Evolutionary conservation across 2,329 filamentous ascomycete genomes (phyloP).

Genomic region (Penicillium palitans): DNA sequence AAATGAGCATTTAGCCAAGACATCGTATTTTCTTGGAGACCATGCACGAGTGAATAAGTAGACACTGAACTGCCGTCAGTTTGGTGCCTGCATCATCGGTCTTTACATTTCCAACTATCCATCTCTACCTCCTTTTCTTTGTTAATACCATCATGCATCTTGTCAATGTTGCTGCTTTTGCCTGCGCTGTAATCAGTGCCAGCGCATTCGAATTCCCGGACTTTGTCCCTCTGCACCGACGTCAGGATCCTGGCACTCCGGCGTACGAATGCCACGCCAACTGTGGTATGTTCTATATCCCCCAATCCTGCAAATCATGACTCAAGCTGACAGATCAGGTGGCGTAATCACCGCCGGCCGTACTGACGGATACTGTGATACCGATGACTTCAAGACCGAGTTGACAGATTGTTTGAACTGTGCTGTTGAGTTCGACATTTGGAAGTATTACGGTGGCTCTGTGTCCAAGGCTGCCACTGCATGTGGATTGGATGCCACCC

Average conservation of each 20-base stretch:
- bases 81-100: background rate
- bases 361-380: background rate
- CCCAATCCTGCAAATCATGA: background rate
- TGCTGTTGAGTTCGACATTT: slow-evolving; percentile 47
- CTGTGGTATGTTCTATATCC: slow-evolving; percentile 30
- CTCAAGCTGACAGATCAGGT: background rate
- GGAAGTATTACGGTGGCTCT: slow-evolving; percentile 46
- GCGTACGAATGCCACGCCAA: slow-evolving; percentile 39
- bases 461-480: slow-evolving; percentile 40
- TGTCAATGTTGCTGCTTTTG: slow-evolving; percentile 1
- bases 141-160: background rate
- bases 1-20: background rate
- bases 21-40: background rate
- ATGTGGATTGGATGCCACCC: slow-evolving; percentile 29
- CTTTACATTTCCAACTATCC: background rate
- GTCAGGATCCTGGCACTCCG: slow-evolving; percentile 27
- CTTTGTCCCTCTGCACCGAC: slow-evolving; percentile 5
- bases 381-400: slow-evolving; percentile 22
- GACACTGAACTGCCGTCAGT: background rate
- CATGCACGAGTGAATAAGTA: background rate
- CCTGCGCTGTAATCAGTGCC: background rate
- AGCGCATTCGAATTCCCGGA: slow-evolving; percentile 6
- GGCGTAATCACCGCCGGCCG: background rate
- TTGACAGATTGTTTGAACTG: slow-evolving; percentile 44
- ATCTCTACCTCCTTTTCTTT: background rate